Evolutionary conservation across 1,139 yeast genomes (phyloP), one percentile per base, ranked within the genome.

Genomic region (Candida sp.): DNA sequence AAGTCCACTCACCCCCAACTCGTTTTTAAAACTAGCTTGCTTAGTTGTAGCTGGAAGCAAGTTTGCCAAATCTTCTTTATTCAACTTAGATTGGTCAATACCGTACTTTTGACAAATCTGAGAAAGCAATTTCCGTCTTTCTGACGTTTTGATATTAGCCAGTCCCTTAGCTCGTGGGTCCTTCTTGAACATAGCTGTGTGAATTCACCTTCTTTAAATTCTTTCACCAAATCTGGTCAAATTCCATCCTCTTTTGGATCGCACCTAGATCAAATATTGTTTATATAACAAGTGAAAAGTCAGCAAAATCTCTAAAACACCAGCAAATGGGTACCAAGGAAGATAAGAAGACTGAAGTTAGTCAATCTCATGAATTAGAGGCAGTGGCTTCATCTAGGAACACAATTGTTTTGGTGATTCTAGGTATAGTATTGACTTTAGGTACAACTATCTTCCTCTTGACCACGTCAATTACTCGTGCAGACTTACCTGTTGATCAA

Each of bases 131-230:
- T 77, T 80, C 55, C 90, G 76, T 40, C 95, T 69, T 49, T 90
- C 97, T 0, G 96, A 86, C 9, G 88, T 79, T 62, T 90, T 90
- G 48, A 91, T 73, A 55, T 87, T 87, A 7, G 96, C 80, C 41
- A 82, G 72, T 4, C 95, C 84, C 63, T 89, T 89, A 43, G 82
- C 70, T 60, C 79, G 68, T 5, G 87, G 82, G 42, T 76, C 79
- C 52, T 83, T 84, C 57, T 76, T 79, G 53, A 84, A 85, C 90
- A 84, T 84, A 15, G 19, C 19, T 15, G 19, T 15, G 19, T 15
- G 3, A 15, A 15, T 15, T 15, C 19, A 15, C 19, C 19, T 15
- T 15, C 19, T 15, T 15, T 15, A 15, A 15, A 15, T 15, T 15
- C 19, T 25, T 25, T 11, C 29, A 25, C 29, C 29, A 25, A 25